Base-by-base conservation (phyloP, 768 basidiomycete genomes). In the Pisolithus microcarpus region DNA sequence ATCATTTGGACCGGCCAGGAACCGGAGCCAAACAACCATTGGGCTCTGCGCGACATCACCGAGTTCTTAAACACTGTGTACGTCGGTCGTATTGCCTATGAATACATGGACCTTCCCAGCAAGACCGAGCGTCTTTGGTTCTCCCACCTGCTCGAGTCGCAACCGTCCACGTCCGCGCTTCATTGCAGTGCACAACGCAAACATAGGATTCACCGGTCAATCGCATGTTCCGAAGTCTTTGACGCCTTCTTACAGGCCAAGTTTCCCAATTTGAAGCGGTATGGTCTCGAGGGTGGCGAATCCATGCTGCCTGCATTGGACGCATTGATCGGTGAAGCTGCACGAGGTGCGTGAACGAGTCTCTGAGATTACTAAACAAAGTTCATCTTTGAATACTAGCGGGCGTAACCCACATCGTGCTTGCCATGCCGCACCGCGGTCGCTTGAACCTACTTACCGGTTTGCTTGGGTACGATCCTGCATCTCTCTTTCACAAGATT, bases 271-370 rank as follows among this genome's bases (percentile, higher is more conserved):
- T 59, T 89, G 64, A 89, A 88, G 67, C 78, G 87, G 61, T 91
- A 91, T 65, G 91, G 89, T 0, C 74, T 94, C 36, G 92, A 96
- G 66, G 93, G 93, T 3, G 93, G 87, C 1, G 93, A 95, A 70
- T 91, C 89, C 3, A 94, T 95, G 92, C 68, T 96, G 23, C 87
- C 91, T 4, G 92, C 91, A 1, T 71, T 95, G 2, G 89, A 93
- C 53, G 72, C 80, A 0, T 65, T 96, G 16, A 90, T 96, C 58
- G 70, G 74, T 0, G 72, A 77, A 2, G 84, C 90, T 7, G 76
- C 87, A 3, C 67, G 71, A 58, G 78, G 84, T 82, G 46, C 19
- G 59, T 61, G 4, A 42, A 48, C 8, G 36, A 28, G 23, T n/a
- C 11, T 34, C 7, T 4, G 21, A 21, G 28, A 3, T 2, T 38